Percentiles rank a stretch among this genome's conserved stretches.
phyloP scores from a whole-genome alignment of 495 filamentous ascomycete species.

The Aspergillus biplanus region DNA sequence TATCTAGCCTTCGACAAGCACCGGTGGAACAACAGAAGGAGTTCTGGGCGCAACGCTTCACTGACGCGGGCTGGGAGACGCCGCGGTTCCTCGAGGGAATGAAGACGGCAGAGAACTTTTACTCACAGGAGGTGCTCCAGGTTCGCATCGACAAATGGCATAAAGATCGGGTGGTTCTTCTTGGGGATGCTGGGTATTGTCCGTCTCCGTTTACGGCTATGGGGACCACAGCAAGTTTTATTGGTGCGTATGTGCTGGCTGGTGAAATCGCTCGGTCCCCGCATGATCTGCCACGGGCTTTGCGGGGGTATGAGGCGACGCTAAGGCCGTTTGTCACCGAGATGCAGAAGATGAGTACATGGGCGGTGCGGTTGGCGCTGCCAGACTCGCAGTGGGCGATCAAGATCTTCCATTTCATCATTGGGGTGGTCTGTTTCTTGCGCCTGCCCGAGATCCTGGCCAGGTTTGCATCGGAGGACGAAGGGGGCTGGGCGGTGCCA shows the following conservation, averaged over 20 bases:
- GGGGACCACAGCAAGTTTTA: conserved; percentile 49
- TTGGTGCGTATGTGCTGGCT: conserved; percentile 58
- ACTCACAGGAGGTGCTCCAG: conserved; percentile 44
- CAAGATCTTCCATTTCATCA: conserved; percentile 28
- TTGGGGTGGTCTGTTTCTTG: conserved; percentile 24
- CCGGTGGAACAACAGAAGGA: conserved; percentile 32
- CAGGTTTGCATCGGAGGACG: conserved; percentile 23
- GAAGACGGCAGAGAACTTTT: conserved; percentile 51
- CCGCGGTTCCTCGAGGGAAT: conserved; percentile 47
- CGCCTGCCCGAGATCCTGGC: conserved; percentile 29
- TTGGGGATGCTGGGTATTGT: conserved; percentile 61
- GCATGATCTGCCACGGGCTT: conserved; percentile 28
- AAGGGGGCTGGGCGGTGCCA: conserved; percentile 33
- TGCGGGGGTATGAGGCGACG: conserved; percentile 31
- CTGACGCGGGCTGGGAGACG: conserved; percentile 48
- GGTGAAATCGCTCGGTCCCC: conserved; percentile 47
- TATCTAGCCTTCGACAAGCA: conserved; percentile 22
- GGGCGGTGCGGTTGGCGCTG: conserved; percentile 19
- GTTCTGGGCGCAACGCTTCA: conserved; percentile 36
- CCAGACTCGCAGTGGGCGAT: conserved; percentile 33
- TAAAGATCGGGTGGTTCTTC: conserved; percentile 51
- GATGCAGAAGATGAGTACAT: conserved; percentile 29
- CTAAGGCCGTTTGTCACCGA: conserved; percentile 36
- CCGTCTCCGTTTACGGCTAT: conserved; percentile 52
- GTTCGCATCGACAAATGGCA: conserved; percentile 49